Evolutionary conservation across 352 stramenopile species (phyloP), one percentile per base, ranked within the genome.

Genomic region (Phytophthora foliorum): DNA sequence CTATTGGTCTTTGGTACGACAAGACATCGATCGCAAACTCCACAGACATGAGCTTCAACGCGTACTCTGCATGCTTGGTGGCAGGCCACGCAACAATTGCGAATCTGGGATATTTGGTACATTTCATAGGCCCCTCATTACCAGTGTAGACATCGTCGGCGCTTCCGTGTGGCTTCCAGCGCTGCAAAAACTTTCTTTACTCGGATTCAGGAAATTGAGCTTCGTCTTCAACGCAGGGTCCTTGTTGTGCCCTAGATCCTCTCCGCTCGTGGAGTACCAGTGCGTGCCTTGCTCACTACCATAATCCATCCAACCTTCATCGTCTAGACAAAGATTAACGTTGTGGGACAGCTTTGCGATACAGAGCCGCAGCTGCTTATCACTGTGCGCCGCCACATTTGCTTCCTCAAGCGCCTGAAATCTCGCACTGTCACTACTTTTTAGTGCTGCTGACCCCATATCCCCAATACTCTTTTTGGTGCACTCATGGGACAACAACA

Each of bases 121-220:
- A 39, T 52, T 13, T 62, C 5, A 42, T 63, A 0, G 64, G 24
- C 2, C 57, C 64, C 10, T 72, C 63, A 27, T 73, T 77, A 2
- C 69, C 69, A 2, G 55, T 57, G 34, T 60, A 75, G 3, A 27
- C 38, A n/a, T 70, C 39, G 29, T 58, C 54, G 10, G 16, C 57
- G 16, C 29, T 63, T 17, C 63, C 63, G 9, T 57, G 63, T 0
- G 25, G 13, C 22, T 63, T 24, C 66, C 60, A 78, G 2, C 65
- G 9, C 36, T 75, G 44, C 17, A 13, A 9, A 19, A 65, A 41
- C 2, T 62, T 39, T 67, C 55, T 10, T 50, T 25, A 7, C 49
- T 44, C 17, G 67, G 72, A 52, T 76, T 79, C 14, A 79, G 46
- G 16, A 76, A 72, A 14, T 65, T 72, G 8, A 76, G 22, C 17